Conservation (phyloP, 352 stramenopile genomes). For the Phytophthora sp. region DNA sequence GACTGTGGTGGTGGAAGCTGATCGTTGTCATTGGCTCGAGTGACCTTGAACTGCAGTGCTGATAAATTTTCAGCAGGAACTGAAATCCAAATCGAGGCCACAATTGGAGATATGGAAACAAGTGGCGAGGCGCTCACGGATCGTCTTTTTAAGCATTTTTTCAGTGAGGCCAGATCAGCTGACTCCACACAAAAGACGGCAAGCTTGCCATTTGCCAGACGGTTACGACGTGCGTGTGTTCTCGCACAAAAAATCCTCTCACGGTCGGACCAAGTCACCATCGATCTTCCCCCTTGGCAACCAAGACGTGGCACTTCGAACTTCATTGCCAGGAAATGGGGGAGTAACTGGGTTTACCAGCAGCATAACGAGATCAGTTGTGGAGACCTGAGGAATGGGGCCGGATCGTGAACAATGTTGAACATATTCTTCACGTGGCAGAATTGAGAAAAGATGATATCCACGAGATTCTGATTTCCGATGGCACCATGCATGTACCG, state of each 20-base stretch:
- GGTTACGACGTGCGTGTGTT: constrained; percentile 38
- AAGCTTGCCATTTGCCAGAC: constrained; percentile 12
- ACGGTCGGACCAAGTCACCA: constrained; percentile 30
- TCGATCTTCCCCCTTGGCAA: constrained; percentile 40
- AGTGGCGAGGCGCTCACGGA: constrained; percentile 25
- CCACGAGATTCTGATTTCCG: constrained; percentile 38
- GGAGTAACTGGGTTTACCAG: constrained; percentile 16
- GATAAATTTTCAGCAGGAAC: constrained; percentile 15
- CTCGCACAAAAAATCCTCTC: constrained; percentile 57
- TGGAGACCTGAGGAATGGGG: constrained; percentile 42
- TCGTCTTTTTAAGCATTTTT: constrained; percentile 26
- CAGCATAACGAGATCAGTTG: constrained; percentile 38
- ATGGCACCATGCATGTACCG: constrained; percentile 34
- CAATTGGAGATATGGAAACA: constrained; percentile 19
- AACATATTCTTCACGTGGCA: constrained; percentile 27
- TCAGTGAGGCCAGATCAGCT: not conserved
- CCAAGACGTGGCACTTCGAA: constrained; percentile 3
- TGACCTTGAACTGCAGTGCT: constrained; percentile 1
- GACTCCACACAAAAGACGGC: not conserved
- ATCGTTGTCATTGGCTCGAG: constrained; percentile 29
- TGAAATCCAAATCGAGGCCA: constrained; percentile 24
- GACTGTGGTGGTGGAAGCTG: constrained; percentile 45
- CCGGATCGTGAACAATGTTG: constrained; percentile 15
- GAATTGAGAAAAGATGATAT: constrained; percentile 31
- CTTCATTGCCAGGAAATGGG: not conserved